phyloP scores from a whole-genome alignment of 2,329 filamentous ascomycete species.

The Escovopsis sp. region DNA sequence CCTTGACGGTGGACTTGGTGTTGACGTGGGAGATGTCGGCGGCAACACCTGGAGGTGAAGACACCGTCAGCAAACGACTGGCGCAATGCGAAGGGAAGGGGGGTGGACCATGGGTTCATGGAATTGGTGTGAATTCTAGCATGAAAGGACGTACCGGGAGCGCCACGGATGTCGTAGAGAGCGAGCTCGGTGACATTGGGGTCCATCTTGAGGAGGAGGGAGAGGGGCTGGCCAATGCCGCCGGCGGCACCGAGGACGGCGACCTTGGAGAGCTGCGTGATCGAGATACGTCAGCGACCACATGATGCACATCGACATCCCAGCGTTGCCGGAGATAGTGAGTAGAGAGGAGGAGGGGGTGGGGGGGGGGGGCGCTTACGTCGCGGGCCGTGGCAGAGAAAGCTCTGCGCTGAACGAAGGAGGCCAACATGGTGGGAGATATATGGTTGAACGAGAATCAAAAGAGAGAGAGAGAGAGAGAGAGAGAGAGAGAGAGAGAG shows the following conservation, averaged over 20 bases:
- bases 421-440: conserved; percentile 64
- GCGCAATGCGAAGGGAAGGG: not conserved
- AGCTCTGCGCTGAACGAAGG: conserved; percentile 57
- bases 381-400: conserved; percentile 68
- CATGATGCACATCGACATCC: not conserved
- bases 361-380: conserved; percentile 37
- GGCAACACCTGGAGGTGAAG: conserved; percentile 58
- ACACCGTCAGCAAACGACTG: conserved; percentile 9
- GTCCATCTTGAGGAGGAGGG: conserved; percentile 97
- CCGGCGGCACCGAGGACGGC: conserved; percentile 91
- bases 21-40: conserved; percentile 98
- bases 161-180: conserved; percentile 94
- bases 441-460: too few relatives aligned
- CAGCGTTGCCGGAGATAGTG: not conserved
- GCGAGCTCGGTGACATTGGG: conserved; percentile 84
- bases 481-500: conserved; percentile 3
- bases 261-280: conserved; percentile 77
- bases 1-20: conserved; percentile 89
- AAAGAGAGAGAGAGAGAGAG: conserved; percentile 1
- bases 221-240: conserved; percentile 96
- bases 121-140: not conserved
- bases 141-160: conserved; percentile 52
- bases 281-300: conserved; percentile 5
- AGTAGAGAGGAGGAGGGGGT: conserved; percentile 1
- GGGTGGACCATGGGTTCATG: not conserved